Conservation (phyloP, 2,329 filamentous ascomycete species). For the Aspergillus proliferans region DNA sequence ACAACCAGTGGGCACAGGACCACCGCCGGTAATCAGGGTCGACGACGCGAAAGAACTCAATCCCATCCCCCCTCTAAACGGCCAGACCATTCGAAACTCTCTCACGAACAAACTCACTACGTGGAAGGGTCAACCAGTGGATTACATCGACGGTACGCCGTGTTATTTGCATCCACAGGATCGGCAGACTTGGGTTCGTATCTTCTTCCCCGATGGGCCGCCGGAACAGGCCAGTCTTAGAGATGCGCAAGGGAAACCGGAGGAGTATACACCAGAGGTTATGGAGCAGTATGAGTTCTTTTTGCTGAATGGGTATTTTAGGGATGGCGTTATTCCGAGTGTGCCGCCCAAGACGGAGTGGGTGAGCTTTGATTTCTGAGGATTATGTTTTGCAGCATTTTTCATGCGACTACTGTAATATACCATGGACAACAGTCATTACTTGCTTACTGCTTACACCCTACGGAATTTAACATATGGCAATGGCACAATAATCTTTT, state of each 20-base stretch:
- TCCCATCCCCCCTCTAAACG: slow-evolving; percentile 31
- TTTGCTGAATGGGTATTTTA: slow-evolving; percentile 60
- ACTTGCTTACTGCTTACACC: neutral
- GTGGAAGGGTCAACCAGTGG: slow-evolving; percentile 61
- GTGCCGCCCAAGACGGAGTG: slow-evolving; percentile 73
- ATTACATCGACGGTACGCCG: slow-evolving; percentile 51
- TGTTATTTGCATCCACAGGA: slow-evolving; percentile 47
- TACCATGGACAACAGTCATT: neutral
- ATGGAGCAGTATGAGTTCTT: slow-evolving; percentile 61
- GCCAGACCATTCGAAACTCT: slow-evolving; percentile 31
- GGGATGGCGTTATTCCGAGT: slow-evolving; percentile 65
- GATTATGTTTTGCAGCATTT: neutral
- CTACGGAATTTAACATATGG: neutral
- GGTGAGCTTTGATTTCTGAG: slow-evolving; percentile 64
- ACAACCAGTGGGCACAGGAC: slow-evolving; percentile 17
- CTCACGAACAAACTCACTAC: slow-evolving; percentile 39
- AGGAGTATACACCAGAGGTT: slow-evolving; percentile 47
- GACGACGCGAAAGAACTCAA: slow-evolving; percentile 25
- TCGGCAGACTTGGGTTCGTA: slow-evolving; percentile 54
- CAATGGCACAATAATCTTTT: neutral
- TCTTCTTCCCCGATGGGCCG: slow-evolving; percentile 69
- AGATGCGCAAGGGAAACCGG: slow-evolving; percentile 46
- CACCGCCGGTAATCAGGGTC: slow-evolving; percentile 21
- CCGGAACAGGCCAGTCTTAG: slow-evolving; percentile 45
- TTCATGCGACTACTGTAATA: neutral